A percentile compares a stretch with the other conserved stretches of the same genome.
phyloP scores from a whole-genome alignment of 495 filamentous ascomycete species.

The Filosporella fistucella region DNA sequence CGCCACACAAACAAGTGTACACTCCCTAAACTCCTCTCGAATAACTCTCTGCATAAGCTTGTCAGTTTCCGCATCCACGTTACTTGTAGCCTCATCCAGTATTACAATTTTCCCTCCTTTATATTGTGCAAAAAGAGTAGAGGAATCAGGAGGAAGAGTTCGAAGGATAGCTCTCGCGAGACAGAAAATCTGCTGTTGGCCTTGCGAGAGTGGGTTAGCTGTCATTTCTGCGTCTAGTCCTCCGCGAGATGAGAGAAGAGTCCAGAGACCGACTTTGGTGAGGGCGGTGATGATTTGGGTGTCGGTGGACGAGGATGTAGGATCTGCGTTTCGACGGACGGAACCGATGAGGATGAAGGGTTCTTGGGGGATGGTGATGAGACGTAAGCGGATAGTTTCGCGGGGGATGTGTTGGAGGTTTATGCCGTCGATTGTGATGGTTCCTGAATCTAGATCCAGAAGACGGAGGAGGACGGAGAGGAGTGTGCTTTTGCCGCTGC shows the following conservation, averaged over 20 bases:
- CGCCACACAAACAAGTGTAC: constrained; percentile 1
- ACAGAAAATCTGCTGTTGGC: constrained; percentile 42
- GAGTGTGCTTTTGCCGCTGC: constrained; percentile 27
- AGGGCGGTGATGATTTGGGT: constrained; percentile 30
- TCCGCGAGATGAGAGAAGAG: constrained; percentile 31
- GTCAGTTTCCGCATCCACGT: constrained; percentile 46
- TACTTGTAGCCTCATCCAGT: constrained; percentile 4
- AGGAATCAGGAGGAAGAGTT: no score
- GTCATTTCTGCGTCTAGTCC: constrained; percentile 35
- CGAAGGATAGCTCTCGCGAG: constrained; percentile 35
- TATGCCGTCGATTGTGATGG: constrained; percentile 28
- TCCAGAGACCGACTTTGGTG: constrained; percentile 31
- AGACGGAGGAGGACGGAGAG: constrained; percentile 30
- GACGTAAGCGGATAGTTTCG: constrained; percentile 20
- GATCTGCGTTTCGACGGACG: constrained; percentile 44
- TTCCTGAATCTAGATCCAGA: constrained; percentile 19
- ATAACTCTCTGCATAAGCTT: constrained; percentile 53
- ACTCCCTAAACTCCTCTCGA: constrained; percentile 18
- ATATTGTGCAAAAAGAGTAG: constrained; percentile 14
- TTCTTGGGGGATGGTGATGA: constrained; percentile 38
- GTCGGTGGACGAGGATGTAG: constrained; percentile 25
- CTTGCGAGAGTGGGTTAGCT: constrained; percentile 32
- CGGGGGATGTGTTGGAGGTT: constrained; percentile 22
- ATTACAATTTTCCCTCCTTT: constrained; percentile 7
- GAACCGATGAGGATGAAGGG: constrained; percentile 28